A percentile compares a stretch with the other conserved stretches of the same genome.
These are phyloP conservation scores for Juglanconis oblonga DNA, from an alignment of 2,329 filamentous ascomycete genomes.

Conservation along the genomic window DNA sequence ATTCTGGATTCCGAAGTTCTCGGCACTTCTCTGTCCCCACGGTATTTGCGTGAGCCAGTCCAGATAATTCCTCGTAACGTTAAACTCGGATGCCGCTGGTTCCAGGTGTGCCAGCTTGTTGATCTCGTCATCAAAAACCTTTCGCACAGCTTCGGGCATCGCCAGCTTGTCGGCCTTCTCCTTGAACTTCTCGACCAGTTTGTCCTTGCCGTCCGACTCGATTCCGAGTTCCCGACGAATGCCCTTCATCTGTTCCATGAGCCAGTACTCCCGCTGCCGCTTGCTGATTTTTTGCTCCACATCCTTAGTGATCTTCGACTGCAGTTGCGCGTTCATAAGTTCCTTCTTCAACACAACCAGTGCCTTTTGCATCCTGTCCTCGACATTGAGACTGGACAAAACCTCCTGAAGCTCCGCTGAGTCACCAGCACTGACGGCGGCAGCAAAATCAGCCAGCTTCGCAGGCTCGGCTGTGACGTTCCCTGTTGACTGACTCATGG, in stretches of 20 bases:
- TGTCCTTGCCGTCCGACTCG: slow-evolving; percentile 97
- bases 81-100: slow-evolving; percentile 95
- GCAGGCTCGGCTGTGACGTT: slow-evolving; percentile 94
- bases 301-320: slow-evolving; percentile 96
- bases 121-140: slow-evolving; percentile 97
- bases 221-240: slow-evolving; percentile 94
- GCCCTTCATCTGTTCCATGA: slow-evolving; percentile 99
- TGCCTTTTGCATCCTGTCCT: slow-evolving; percentile 88
- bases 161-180: slow-evolving; percentile 90
- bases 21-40: slow-evolving; percentile 91
- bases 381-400: slow-evolving; percentile 82
- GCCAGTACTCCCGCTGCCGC: slow-evolving; percentile 94
- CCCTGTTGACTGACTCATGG: slow-evolving; percentile 89
- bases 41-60: slow-evolving; percentile 99
- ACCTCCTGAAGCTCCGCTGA: slow-evolving; percentile 91
- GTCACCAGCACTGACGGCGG: slow-evolving; percentile 92
- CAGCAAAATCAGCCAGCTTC: slow-evolving; percentile 94
- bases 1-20: slow-evolving; percentile 94
- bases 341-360: slow-evolving; percentile 94
- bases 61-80: slow-evolving; percentile 95
- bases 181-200: slow-evolving; percentile 95
- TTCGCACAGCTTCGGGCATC: slow-evolving; percentile 95
- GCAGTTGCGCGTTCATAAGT: slow-evolving; percentile 94
- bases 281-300: slow-evolving; percentile 98
- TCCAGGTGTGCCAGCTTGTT: slow-evolving; percentile 96